phyloP scores from a whole-genome alignment of 805 yeast species.

The Komagataella pseudopastoris region DNA sequence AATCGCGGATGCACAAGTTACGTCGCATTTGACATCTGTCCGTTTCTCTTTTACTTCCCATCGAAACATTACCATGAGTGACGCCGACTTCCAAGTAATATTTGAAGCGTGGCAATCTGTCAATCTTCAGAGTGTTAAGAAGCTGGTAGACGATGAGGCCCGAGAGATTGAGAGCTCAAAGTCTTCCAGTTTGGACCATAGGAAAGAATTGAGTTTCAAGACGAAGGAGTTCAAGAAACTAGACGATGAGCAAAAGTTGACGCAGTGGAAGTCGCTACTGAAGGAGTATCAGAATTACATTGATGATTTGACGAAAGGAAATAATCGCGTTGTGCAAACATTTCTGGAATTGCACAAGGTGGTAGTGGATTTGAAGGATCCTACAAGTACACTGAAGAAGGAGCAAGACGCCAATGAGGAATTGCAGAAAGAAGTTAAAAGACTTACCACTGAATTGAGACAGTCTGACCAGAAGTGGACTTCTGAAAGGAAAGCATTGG shows the following conservation, averaged over 20 bases:
- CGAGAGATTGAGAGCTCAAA: constrained; percentile 60
- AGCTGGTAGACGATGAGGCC: constrained; percentile 61
- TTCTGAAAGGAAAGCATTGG: constrained; percentile 56
- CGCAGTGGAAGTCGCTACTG: constrained; percentile 51
- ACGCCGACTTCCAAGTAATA: constrained; percentile 35
- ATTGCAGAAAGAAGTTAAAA: not conserved
- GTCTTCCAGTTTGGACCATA: constrained; percentile 45
- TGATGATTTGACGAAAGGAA: constrained; percentile 66
- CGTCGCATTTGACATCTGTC: not conserved
- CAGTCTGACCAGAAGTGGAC: constrained; percentile 2
- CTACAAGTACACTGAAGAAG: constrained; percentile 30
- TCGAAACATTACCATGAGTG: not conserved
- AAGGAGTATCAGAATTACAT: constrained; percentile 79
- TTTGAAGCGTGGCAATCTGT: constrained; percentile 65
- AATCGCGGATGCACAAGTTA: not conserved
- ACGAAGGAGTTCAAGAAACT: constrained; percentile 82
- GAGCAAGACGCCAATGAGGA: constrained; percentile 19
- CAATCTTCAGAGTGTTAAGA: constrained; percentile 58
- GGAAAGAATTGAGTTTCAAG: constrained; percentile 67
- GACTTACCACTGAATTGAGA: not conserved
- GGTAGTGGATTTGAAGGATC: constrained; percentile 88
- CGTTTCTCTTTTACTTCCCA: not conserved
- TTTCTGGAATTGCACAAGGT: constrained; percentile 65
- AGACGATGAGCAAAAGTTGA: constrained; percentile 51
- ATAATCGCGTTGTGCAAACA: constrained; percentile 58